Conservation (phyloP, 768 basidiomycete genomes). For the Russula compacta region DNA sequence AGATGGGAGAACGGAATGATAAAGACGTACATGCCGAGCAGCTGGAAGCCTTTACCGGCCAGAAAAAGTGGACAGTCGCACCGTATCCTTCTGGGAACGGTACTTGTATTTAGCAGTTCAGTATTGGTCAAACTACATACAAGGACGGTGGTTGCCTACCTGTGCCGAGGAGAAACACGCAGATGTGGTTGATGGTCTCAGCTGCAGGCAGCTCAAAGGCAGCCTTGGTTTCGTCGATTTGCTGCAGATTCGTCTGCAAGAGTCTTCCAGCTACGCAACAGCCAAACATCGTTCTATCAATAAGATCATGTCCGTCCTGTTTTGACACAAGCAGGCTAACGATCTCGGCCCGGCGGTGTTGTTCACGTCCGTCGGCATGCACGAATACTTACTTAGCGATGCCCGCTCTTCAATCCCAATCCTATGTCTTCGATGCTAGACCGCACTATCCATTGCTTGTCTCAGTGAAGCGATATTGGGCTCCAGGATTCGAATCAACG, state of each 20-base stretch:
- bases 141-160: constrained; percentile 27
- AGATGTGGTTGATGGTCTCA: constrained; percentile 72
- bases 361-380: too few relatives aligned
- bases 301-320: not conserved
- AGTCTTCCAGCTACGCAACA: constrained; percentile 72
- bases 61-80: constrained; percentile 76
- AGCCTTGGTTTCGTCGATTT: constrained; percentile 78
- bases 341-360: not conserved
- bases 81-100: constrained; percentile 80
- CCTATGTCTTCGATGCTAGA: constrained; percentile 44
- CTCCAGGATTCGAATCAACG: constrained; percentile 26
- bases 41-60: constrained; percentile 84
- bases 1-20: not conserved
- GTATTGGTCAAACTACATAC: not conserved
- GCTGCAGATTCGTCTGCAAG: constrained; percentile 70
- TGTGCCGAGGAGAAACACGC: constrained; percentile 75
- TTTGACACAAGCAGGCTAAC: not conserved
- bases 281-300: constrained; percentile 46
- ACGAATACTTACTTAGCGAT: not conserved
- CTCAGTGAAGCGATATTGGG: constrained; percentile 43
- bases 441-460: constrained; percentile 41
- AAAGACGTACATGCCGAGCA: constrained; percentile 67
- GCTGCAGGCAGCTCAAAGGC: constrained; percentile 66
- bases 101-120: constrained; percentile 31
- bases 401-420: constrained; percentile 9